phyloP scores from a whole-genome alignment of 2,329 filamentous ascomycete genomes.

The Colletotrichum simmondsii region DNA sequence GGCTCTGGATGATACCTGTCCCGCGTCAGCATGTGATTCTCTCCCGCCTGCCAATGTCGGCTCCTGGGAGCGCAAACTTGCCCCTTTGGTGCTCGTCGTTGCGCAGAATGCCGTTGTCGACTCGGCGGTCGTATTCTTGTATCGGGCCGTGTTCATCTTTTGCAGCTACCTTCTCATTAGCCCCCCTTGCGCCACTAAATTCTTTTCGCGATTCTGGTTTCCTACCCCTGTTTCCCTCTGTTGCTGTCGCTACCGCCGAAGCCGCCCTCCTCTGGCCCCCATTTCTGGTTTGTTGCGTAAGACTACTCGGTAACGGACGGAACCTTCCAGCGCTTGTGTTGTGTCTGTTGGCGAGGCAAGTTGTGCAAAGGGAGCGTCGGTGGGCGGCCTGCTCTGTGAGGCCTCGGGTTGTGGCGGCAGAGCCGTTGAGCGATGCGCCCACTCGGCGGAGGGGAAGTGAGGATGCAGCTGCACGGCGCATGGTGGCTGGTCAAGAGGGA shows the following conservation, averaged over 20 bases:
- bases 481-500: slow-evolving; percentile 5
- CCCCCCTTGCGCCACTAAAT: neutral
- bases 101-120: slow-evolving; percentile 76
- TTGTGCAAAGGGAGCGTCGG: slow-evolving; percentile 14
- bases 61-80: slow-evolving; percentile 46
- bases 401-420: slow-evolving; percentile 2
- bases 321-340: neutral
- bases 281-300: neutral
- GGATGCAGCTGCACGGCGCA: slow-evolving; percentile 21
- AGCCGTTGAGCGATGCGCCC: neutral
- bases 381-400: slow-evolving; percentile 5
- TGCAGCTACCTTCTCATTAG: slow-evolving; percentile 17
- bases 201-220: neutral
- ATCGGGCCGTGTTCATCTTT: slow-evolving; percentile 73
- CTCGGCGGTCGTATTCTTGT: slow-evolving; percentile 87
- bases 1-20: slow-evolving; percentile 84
- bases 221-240: slow-evolving; percentile 21
- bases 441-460: slow-evolving; percentile 23
- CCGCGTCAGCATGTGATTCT: slow-evolving; percentile 19
- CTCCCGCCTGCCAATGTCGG: neutral
- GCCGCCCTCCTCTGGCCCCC: slow-evolving; percentile 22
- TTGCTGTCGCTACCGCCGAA: slow-evolving; percentile 30
- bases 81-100: slow-evolving; percentile 94
- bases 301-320: neutral
- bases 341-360: slow-evolving; percentile 4